Percentiles rank a stretch among this genome's conserved stretches.
phyloP scores from a whole-genome alignment of 2,329 filamentous ascomycete species.

The Akanthomyces lecanii region DNA sequence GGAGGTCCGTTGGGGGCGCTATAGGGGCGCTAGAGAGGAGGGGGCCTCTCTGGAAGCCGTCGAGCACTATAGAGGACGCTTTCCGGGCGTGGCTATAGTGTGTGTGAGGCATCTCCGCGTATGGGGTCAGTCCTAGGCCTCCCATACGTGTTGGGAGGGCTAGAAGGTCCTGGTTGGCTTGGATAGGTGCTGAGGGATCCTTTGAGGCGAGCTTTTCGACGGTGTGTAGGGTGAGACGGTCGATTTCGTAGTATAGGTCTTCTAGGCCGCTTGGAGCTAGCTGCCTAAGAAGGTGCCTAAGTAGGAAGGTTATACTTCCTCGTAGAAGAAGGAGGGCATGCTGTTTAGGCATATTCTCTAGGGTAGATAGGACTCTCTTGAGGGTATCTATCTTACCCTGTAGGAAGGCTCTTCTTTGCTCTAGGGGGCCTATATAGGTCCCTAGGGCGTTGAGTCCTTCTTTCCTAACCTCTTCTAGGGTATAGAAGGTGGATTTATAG shows the following conservation, averaged over 20 bases:
- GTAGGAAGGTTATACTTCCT: neutral
- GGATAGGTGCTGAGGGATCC: neutral
- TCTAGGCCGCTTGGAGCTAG: neutral
- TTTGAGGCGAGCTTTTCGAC: neutral
- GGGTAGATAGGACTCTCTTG: neutral
- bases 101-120: neutral
- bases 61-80: too few species aligned
- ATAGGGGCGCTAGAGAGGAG: too few species aligned
- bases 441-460: neutral
- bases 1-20: too few species aligned
- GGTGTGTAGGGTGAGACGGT: neutral
- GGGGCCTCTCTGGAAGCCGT: too few species aligned
- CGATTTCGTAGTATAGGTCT: neutral
- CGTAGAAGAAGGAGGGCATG: neutral
- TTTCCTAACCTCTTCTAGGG: too few species aligned
- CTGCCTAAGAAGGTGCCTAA: neutral
- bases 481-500: too few species aligned
- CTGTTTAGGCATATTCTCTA: neutral
- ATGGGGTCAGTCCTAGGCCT: neutral
- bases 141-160: neutral
- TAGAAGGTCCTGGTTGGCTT: neutral
- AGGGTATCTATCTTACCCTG: neutral
- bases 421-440: neutral
- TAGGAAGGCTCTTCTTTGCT: neutral
- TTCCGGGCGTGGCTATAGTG: neutral